Base-by-base conservation (phyloP, 768 basidiomycete species). In the Leccinum variicolor region DNA sequence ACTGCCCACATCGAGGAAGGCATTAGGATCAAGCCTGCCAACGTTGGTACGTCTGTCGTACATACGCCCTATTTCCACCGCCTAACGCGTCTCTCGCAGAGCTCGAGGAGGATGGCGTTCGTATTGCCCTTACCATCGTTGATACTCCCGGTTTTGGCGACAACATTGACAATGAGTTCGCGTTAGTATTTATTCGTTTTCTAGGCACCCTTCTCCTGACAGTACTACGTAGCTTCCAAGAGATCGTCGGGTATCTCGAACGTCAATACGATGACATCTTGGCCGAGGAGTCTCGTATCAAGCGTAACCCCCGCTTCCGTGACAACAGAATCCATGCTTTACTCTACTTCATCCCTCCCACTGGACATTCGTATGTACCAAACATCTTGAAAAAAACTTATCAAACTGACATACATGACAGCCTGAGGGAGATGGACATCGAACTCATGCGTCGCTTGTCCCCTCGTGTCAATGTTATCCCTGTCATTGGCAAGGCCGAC, bases 121-220 rank as follows among this genome's bases (percentile, higher is more conserved):
- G 97, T 66, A 97, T 99, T 71, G 94, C 95, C 8, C 80, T 99
- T 65, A 98, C 97, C 45, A 93, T 99, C 60, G 95, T 99, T 28
- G 97, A 99, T 73, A 99, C 97, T 1, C 97, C 97, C 55, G 97
- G 97, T 47, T 99, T 99, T 66, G 97, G 96, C 39, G 94, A 98
- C 75, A 95, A 94, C 70, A 96, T 99, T 70, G 94, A 99, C 80
- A 98, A 98, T 68, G 95, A 98, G 75, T 93, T 93, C 71, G 89
- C 92, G 96, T 97, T 75, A 72, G 94, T 82, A 41, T 56, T 55
- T 39, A 58, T 49, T 54, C 3, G 52, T 52, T 39, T 43, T 31
- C 19, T 56, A 6, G 55, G 43, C 56, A 61, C 55, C 13, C 49
- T 21, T 50, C 29, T 52, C 54, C 48, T 54, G 43, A 55, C 61